Conservation (phyloP, 2,329 filamentous ascomycete genomes). For the Pseudogymnoascus sp. region DNA sequence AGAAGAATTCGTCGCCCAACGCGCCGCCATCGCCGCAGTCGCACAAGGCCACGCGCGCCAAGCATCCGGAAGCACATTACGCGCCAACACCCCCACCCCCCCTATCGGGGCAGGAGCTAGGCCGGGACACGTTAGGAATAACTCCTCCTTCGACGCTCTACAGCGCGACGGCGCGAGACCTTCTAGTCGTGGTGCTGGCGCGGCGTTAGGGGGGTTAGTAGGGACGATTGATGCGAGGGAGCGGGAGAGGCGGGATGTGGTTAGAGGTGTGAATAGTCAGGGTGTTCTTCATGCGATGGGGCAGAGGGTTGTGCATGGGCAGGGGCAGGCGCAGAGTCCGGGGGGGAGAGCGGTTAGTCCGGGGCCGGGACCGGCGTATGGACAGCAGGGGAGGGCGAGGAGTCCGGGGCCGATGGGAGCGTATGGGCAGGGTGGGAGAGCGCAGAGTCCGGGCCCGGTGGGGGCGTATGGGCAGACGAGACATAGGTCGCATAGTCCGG, state of each 20-base stretch:
- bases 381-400: neutral
- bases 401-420: neutral
- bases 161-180: constrained; percentile 30
- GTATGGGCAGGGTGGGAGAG: neutral
- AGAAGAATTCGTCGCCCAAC: constrained; percentile 78
- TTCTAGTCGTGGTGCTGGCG: neutral
- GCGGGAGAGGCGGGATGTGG: constrained; percentile 65
- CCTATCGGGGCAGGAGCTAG: constrained; percentile 19
- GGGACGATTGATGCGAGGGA: constrained; percentile 75
- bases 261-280: constrained; percentile 59
- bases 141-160: constrained; percentile 38
- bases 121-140: constrained; percentile 30
- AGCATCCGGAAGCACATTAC: constrained; percentile 43
- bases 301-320: constrained; percentile 36
- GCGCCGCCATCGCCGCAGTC: constrained; percentile 47
- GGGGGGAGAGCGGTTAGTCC: neutral
- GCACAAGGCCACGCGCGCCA: constrained; percentile 50
- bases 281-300: constrained; percentile 66
- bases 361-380: neutral
- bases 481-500: neutral
- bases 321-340: neutral
- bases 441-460: neutral
- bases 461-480: neutral
- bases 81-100: constrained; percentile 36
- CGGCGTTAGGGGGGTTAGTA: constrained; percentile 48